These are phyloP conservation scores for Backusella tarrabulga DNA, from an alignment of 192 early-diverging fungal species.

Conservation along the genomic window DNA sequence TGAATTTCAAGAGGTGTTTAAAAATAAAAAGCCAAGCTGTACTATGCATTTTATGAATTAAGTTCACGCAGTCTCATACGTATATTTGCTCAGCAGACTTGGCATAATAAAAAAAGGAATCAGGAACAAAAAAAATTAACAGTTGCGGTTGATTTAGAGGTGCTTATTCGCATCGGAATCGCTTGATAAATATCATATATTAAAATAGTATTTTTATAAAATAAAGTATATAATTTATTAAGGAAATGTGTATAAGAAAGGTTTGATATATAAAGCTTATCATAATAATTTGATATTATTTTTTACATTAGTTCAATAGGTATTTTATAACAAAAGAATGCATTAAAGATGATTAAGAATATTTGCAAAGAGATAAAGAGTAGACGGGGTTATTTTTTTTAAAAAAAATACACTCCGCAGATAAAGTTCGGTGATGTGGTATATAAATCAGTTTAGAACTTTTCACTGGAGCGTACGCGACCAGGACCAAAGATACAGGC, in stretches of 20 bases:
- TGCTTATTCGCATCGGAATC: too few relatives aligned
- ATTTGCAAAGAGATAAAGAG: background rate
- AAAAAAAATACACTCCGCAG: background rate
- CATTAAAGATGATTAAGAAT: background rate
- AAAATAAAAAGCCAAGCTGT: background rate
- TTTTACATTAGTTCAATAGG: background rate
- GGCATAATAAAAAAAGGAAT: background rate
- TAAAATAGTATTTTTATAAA: background rate
- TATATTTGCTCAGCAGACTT: background rate
- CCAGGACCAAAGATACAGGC: conserved; percentile 30
- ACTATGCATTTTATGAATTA: background rate
- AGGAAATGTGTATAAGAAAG: background rate
- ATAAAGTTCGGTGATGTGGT: background rate
- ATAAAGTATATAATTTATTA: background rate
- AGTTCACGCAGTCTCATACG: background rate
- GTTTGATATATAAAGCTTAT: background rate
- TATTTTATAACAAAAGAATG: background rate
- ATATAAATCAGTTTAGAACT: conserved; percentile 4
- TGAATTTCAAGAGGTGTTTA: background rate
- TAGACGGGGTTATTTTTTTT: background rate
- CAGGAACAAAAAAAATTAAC: background rate
- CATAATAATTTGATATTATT: background rate
- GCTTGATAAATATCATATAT: background rate
- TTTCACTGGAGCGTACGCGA: conserved; percentile 5
- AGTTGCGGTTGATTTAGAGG: too few relatives aligned